Percentiles rank a stretch among this genome's conserved stretches.
These are phyloP conservation scores for Hymenoscyphus scutula DNA, from an alignment of 2,329 filamentous ascomycete genomes.

Conservation along the genomic window DNA sequence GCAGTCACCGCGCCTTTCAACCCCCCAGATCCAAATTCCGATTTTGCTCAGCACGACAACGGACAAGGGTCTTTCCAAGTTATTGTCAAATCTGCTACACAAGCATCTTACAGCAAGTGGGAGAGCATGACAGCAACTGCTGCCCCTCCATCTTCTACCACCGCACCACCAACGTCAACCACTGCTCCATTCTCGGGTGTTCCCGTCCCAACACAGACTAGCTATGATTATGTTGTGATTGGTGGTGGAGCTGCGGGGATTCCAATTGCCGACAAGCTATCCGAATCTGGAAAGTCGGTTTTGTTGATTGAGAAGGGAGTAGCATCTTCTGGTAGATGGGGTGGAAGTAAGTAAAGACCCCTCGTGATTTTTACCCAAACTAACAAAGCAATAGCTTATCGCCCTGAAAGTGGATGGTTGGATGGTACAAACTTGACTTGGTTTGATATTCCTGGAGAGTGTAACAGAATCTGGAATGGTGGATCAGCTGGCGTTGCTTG, in stretches of 20 bases:
- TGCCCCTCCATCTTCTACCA: slow-evolving; percentile 30
- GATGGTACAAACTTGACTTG: slow-evolving; percentile 61
- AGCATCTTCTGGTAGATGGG: slow-evolving; percentile 62
- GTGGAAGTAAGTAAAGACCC: slow-evolving; percentile 43
- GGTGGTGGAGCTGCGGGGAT: slow-evolving; percentile 53
- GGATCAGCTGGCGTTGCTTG: slow-evolving; percentile 52
- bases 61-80: slow-evolving; percentile 54
- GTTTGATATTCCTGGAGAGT: slow-evolving; percentile 70
- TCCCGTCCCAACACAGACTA: slow-evolving; percentile 45
- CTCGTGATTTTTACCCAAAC: neutral
- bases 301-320: slow-evolving; percentile 61
- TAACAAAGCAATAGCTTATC: slow-evolving; percentile 23
- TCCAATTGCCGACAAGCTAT: slow-evolving; percentile 56
- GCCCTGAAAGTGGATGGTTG: slow-evolving; percentile 52
- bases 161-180: slow-evolving; percentile 40
- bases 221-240: slow-evolving; percentile 55
- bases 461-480: slow-evolving; percentile 58
- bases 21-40: slow-evolving; percentile 44
- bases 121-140: slow-evolving; percentile 31
- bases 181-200: slow-evolving; percentile 46
- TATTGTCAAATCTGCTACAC: slow-evolving; percentile 43
- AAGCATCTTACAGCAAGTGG: slow-evolving; percentile 38
- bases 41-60: slow-evolving; percentile 54
- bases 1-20: slow-evolving; percentile 40
- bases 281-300: slow-evolving; percentile 62